phyloP scores from a whole-genome alignment of 768 basidiomycete species.

The Pleurotus salmoneostramineus region DNA sequence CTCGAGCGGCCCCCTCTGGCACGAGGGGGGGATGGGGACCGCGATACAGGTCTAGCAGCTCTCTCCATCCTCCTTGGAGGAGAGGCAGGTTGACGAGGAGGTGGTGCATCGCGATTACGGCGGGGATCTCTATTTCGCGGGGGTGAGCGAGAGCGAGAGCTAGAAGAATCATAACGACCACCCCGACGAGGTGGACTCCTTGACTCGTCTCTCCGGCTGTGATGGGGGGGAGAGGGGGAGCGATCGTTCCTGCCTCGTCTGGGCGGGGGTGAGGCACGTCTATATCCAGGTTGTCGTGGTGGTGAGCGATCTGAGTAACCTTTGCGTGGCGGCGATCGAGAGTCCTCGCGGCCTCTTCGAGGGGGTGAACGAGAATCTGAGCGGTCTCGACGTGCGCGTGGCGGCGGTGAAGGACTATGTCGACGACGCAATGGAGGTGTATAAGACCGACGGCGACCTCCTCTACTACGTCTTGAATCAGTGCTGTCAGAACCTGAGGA shows the following conservation, averaged over 20 bases:
- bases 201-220: slow-evolving; percentile 15
- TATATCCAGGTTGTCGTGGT: neutral
- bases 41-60: slow-evolving; percentile 1
- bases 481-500: slow-evolving; percentile 14
- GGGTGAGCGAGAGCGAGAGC: slow-evolving; percentile 20
- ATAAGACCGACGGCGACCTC: slow-evolving; percentile 16
- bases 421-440: slow-evolving; percentile 14
- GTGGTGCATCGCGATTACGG: slow-evolving; percentile 4
- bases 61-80: neutral
- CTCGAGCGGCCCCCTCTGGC: slow-evolving; percentile 11
- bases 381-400: slow-evolving; percentile 8
- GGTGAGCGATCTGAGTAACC: neutral
- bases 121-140: slow-evolving; percentile 18
- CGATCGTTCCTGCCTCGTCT: slow-evolving; percentile 14
- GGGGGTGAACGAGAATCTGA: slow-evolving; percentile 21
- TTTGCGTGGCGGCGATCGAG: neutral
- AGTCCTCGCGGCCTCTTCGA: slow-evolving; percentile 18
- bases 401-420: slow-evolving; percentile 8
- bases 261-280: slow-evolving; percentile 16
- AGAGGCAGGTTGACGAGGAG: slow-evolving; percentile 11
- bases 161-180: slow-evolving; percentile 17
- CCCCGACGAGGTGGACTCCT: slow-evolving; percentile 16
- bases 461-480: slow-evolving; percentile 14
- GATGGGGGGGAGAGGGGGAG: slow-evolving; percentile 3
- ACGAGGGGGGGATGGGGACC: slow-evolving; percentile 18